These are phyloP conservation scores for Epichloe brachyelytri DNA, from an alignment of 2,329 filamentous ascomycete species.

Conservation along the genomic window DNA sequence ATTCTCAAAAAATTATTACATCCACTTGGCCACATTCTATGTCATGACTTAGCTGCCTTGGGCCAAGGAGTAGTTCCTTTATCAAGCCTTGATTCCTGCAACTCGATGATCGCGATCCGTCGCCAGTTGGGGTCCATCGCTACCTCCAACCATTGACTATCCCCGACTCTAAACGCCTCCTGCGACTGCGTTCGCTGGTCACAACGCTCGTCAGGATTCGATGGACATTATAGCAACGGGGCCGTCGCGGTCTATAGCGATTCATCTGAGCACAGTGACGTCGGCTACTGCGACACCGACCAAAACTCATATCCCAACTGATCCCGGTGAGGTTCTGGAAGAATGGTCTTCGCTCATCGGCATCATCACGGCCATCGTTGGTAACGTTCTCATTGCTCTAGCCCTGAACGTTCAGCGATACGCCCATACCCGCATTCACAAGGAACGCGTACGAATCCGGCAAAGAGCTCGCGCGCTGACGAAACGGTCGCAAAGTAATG, in stretches of 20 bases:
- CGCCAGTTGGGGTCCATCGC: neutral
- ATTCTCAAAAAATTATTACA: neutral
- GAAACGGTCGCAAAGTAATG: slow-evolving; percentile 28
- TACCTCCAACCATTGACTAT: neutral
- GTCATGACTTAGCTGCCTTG: neutral
- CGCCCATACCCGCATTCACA: slow-evolving; percentile 74
- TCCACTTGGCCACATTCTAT: neutral
- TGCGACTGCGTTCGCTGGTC: slow-evolving; percentile 3
- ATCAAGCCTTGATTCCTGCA: neutral
- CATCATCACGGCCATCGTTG: slow-evolving; percentile 81
- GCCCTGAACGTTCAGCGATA: slow-evolving; percentile 95
- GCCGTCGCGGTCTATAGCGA: neutral
- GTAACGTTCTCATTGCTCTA: slow-evolving; percentile 88
- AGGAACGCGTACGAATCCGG: slow-evolving; percentile 49
- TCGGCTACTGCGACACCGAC: slow-evolving; percentile 1
- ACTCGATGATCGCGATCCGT: slow-evolving; percentile 1
- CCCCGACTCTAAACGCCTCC: neutral
- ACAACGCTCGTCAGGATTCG: slow-evolving; percentile 1
- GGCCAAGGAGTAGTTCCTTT: neutral
- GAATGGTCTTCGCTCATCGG: slow-evolving; percentile 92
- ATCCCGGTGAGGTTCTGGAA: slow-evolving; percentile 37
- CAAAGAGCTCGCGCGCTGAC: slow-evolving; percentile 41
- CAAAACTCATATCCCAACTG: slow-evolving; percentile 12
- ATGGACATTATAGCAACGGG: neutral
- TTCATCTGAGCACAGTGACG: neutral